Base-by-base conservation (phyloP, 352 stramenopile genomes). In the Pythium coloratum region DNA sequence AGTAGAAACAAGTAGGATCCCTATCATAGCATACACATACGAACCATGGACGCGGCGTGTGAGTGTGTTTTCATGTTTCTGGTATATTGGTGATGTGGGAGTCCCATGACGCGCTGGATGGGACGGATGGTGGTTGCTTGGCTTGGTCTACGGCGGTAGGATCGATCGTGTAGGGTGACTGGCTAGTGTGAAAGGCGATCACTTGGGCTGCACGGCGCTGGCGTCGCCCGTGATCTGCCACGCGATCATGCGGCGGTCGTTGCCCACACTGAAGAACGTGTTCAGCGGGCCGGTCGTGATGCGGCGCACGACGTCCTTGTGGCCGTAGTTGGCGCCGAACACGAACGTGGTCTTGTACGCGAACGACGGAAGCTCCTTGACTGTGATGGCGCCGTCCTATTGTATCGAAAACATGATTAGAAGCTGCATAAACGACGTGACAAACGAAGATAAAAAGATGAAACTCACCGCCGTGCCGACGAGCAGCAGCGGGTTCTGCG, bases 191-290 rank as follows among this genome's bases (percentile, higher is more conserved):
- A 12, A 32, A 20, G 24, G 18, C 7, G 46, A 32, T 72, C 76
- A 87, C 72, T 83, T 90, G 70, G 78, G 62, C 73, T 89, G 81
- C 59, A 95, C 84, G 46, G 82, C 77, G 32, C 71, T 77, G 4
- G 76, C 80, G 51, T 95, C 86, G 58, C 86, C 86, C 44, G 80
- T 93, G 75, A 95, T 86, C 70, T 95, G 86, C 86, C 86, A 95
- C 42, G 86, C 86, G 72, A 95, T 79, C 83, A 92, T 92, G 62
- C 88, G 88, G 42, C 81, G 73, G 69, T 95, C 86, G 59, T 90
- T 92, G 62, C 82, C 78, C 38, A 85, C 76, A 18, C 80, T 88
- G 71, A 95, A 95, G 59, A 95, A 92, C 47, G 86, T 95, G 67
- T 91, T 91, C 63, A 81, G 78, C 6, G 87, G 87, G 26, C 87